Base-by-base conservation (phyloP, 2,329 filamentous ascomycete genomes). In the Colletotrichum lupini region DNA sequence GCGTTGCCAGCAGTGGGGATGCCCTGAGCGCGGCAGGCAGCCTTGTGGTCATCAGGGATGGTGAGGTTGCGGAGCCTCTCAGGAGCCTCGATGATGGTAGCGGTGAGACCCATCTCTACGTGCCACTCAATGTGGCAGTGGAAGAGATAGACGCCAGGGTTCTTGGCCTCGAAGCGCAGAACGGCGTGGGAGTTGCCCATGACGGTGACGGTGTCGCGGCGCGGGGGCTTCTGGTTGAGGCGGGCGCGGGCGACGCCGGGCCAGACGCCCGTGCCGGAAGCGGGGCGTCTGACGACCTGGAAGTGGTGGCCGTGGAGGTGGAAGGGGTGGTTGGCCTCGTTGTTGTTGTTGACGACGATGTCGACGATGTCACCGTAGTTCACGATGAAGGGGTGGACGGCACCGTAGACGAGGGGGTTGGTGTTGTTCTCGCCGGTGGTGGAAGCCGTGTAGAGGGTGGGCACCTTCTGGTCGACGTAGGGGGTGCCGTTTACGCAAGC, bases 381-480 rank as follows among this genome's bases (percentile, higher is more conserved):
- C 57, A 85, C 79, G 35, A 86, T 76, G 75, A 83, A 84, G 6
- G 85, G 82, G 73, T 83, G 81, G 58, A 87, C 80, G 52, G 79
- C 80, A 26, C 86, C 86, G 71, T 87, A 87, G 6, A 86, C 80
- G 3, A 70, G 42, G 0, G 83, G 79, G 75, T 87, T 78, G 6
- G 80, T 82, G 77, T 86, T 87, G 77, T 82, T 76, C 1, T 80
- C 76, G 5, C 88, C 88, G 1, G 88, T 83, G 0, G 90, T 90
- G 3, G 93, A 85, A n/a, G 88, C 92, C 3, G 91, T 92, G 85
- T 94, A 95, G 6, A 95, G 83, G 0, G 91, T 90, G 0, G 93
- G 93, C 0, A 94, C 92, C 77, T 91, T 89, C 64, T 92, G 92
- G 8, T 80, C 74, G n/a, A 92, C 87, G 78, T 93, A 95, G 7